Evolutionary conservation across 2,329 filamentous ascomycete species (phyloP), one percentile per base, ranked within the genome.

Genomic region (Ustulina deusta): DNA sequence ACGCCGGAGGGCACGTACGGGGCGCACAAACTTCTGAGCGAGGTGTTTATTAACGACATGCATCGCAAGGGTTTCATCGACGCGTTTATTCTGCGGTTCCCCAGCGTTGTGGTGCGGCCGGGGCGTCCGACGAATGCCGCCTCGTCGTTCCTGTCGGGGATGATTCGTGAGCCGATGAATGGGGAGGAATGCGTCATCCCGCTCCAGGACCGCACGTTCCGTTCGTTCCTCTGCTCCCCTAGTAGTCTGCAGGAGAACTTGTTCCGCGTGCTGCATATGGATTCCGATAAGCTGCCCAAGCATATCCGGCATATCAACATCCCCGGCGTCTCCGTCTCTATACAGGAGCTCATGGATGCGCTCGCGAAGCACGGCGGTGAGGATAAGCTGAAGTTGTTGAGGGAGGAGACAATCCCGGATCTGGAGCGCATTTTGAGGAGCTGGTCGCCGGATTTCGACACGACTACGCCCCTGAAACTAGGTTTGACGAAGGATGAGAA

Each of bases 1-100:
- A 89, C 87, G 42, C 89, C 89, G 0, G 84, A 89, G 74, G 85
- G 85, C 44, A 89, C 86, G 15, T 90, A 90, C 74, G 89, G 89
- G 38, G 84, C 86, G 5, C 86, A 89, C 77, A 90, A 91, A 77
- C 80, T 90, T 68, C 84, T 89, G 76, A 86, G 85, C 65, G 89
- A 91, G 78, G 82, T 85, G 1, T 80, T 90, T 9, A 76, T 91
- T 74, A 90, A 90, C 77, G 88, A 90, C 69, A 86, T 89, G 77
- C 87, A 87, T 61, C 82, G 89, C 27, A 82, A 85, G 59, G 85
- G 86, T 0, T 84, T 85, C 63, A 83, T 90, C 65, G 86, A 87
- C 65, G 88, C 84, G 7, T 85, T 88, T 57, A 81, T 82, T 2
- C 82, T 88, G 56, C 85, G 89, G 0, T 86, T 91, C 57, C 88